A percentile compares a stretch with the other conserved stretches of the same genome.
These are phyloP conservation scores for Carex cristatella DNA, from an alignment of 176 grass and related monocot genomes.

Conservation along the genomic window DNA sequence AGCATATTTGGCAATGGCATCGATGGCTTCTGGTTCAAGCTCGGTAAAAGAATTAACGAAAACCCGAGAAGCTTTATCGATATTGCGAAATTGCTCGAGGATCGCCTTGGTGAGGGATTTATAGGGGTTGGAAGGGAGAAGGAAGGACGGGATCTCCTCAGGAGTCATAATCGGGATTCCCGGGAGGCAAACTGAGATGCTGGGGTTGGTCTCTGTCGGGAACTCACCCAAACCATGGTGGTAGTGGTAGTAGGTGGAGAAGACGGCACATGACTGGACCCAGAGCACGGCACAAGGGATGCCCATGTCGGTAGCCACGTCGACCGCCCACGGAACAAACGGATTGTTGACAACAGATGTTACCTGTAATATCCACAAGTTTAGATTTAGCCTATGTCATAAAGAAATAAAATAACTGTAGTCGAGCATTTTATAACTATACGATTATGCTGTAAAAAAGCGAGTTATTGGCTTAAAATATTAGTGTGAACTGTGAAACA, in stretches of 20 bases:
- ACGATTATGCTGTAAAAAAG: background rate
- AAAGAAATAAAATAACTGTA: background rate
- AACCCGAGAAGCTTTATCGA: conserved; percentile 50
- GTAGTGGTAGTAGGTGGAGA: conserved; percentile 68
- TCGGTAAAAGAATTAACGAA: conserved; percentile 67
- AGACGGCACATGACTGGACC: conserved; percentile 75
- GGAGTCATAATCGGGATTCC: conserved; percentile 47
- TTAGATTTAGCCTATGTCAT: background rate
- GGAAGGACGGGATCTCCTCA: conserved; percentile 60
- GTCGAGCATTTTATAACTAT: background rate
- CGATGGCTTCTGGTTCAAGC: conserved; percentile 48
- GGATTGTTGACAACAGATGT: conserved; percentile 60
- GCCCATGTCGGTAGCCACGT: conserved; percentile 44
- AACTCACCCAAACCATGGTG: conserved; percentile 40
- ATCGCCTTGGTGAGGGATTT: conserved; percentile 35
- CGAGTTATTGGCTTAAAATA: background rate
- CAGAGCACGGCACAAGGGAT: conserved; percentile 59
- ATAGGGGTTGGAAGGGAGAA: conserved; percentile 49
- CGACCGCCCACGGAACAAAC: conserved; percentile 56
- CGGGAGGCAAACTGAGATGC: conserved; percentile 22
- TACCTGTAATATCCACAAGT: conserved; percentile 18
- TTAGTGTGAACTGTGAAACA: background rate
- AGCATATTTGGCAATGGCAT: conserved; percentile 18
- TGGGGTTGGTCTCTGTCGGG: conserved; percentile 34
- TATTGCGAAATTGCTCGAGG: conserved; percentile 38